Evolutionary conservation across 371 early-diverging fungal species (phyloP).

Genomic region (Lichtheimia ramosa): DNA sequence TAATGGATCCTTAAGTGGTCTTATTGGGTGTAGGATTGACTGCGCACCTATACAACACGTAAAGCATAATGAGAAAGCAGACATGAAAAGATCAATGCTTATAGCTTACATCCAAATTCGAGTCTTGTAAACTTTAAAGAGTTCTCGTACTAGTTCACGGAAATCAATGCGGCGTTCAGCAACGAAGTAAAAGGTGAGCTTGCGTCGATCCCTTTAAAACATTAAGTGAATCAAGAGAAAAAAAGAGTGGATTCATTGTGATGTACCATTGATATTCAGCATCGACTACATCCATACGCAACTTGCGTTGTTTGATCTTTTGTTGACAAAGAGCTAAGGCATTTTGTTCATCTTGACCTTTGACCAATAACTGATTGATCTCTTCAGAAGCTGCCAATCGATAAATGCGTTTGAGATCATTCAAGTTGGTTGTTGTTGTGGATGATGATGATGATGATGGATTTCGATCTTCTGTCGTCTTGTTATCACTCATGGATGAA

Average conservation of each 20-base stretch:
- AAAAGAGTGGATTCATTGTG: background rate
- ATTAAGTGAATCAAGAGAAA: background rate
- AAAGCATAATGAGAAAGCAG: too few species aligned
- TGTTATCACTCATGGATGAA: slow-evolving; percentile 15
- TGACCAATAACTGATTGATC: slow-evolving; percentile 66
- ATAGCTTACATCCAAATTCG: slow-evolving; percentile 94
- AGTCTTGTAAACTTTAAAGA: slow-evolving; percentile 98
- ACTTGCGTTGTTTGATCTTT: slow-evolving; percentile 82
- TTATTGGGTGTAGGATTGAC: slow-evolving; percentile 12
- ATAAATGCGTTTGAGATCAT: slow-evolving; percentile 87
- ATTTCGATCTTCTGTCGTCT: background rate
- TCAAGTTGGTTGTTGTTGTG: slow-evolving; percentile 7
- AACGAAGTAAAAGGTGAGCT: slow-evolving; percentile 93
- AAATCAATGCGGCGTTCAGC: slow-evolving; percentile 96
- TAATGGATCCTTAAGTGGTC: background rate
- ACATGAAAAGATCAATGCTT: too few species aligned
- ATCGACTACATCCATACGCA: slow-evolving; percentile 94
- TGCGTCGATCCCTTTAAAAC: slow-evolving; percentile 82
- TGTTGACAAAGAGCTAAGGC: slow-evolving; percentile 84
- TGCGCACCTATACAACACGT: slow-evolving; percentile 12
- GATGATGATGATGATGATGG: background rate
- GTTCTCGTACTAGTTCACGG: slow-evolving; percentile 96
- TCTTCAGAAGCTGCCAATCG: slow-evolving; percentile 82
- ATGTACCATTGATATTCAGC: slow-evolving; percentile 96
- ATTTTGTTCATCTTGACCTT: slow-evolving; percentile 86